A percentile compares a stretch with the other conserved stretches of the same genome.
Conservation (phyloP, 108 stramenopile genomes). For the Parietichytrium sp. region DNA sequence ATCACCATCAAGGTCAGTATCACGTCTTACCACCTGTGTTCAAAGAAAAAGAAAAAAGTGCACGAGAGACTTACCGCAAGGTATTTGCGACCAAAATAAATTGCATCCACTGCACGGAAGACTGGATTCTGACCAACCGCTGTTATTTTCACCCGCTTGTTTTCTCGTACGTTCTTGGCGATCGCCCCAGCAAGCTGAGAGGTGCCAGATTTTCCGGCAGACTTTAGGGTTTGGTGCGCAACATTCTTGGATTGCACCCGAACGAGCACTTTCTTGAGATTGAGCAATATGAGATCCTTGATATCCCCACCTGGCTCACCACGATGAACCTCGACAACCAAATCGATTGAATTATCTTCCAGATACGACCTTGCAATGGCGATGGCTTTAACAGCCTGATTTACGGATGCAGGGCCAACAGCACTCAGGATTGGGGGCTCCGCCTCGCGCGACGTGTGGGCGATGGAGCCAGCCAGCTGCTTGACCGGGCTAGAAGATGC, state of each 20-base stretch:
- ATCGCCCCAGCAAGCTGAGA: constrained; percentile 24
- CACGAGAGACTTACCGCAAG: no score
- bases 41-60: no score
- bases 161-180: constrained; percentile 31
- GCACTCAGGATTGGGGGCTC: constrained; percentile 17
- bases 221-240: constrained; percentile 1
- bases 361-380: constrained; percentile 22
- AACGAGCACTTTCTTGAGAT: neutral
- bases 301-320: constrained; percentile 1
- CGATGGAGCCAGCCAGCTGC: constrained; percentile 35
- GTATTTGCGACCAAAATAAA: neutral
- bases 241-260: neutral
- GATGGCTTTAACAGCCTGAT: constrained; percentile 33
- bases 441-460: constrained; percentile 31
- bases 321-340: constrained; percentile 10
- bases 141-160: neutral
- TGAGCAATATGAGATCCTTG: constrained; percentile 32
- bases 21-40: no score
- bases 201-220: constrained; percentile 9
- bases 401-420: constrained; percentile 35
- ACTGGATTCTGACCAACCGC: constrained; percentile 32
- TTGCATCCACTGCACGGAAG: constrained; percentile 27
- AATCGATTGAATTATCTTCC: neutral
- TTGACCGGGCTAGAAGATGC: constrained; percentile 9
- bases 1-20: no score